Conservation (phyloP, 331 rosid species). For the Quercus tomentella region DNA sequence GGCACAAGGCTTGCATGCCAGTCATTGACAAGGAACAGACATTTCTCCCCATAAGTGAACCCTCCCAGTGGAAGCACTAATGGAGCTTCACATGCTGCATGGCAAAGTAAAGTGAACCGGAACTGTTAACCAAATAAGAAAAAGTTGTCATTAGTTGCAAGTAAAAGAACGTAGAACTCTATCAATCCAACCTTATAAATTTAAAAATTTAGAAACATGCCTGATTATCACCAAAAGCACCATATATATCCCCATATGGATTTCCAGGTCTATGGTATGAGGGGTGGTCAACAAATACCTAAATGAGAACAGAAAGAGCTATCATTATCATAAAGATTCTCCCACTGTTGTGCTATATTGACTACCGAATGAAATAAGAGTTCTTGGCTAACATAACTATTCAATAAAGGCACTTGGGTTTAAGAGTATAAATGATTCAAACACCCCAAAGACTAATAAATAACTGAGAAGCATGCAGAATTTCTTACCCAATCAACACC, state of each 20-base stretch:
- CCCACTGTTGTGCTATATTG: background rate
- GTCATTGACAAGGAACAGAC: conserved; percentile 78
- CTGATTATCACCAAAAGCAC: conserved; percentile 87
- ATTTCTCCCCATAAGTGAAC: conserved; percentile 67
- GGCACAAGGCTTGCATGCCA: conserved; percentile 97
- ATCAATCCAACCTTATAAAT: conserved; percentile 8
- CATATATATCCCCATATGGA: conserved; percentile 71
- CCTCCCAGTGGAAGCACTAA: conserved; percentile 89
- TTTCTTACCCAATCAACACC: conserved; percentile 86
- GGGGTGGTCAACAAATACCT: conserved; percentile 88
- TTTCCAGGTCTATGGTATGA: conserved; percentile 79
- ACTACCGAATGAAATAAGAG: background rate
- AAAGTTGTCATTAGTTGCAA: conserved; percentile 35
- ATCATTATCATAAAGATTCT: conserved; percentile 3
- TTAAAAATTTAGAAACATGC: conserved; percentile 22
- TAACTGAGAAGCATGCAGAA: background rate
- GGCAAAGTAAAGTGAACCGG: conserved; percentile 92
- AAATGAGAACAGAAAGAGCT: conserved; percentile 16
- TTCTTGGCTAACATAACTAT: background rate
- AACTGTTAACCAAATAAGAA: conserved; percentile 71
- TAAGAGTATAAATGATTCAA: background rate
- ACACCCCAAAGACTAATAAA: background rate
- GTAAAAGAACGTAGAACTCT: background rate
- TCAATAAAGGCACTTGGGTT: background rate
- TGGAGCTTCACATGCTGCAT: conserved; percentile 98